These are phyloP conservation scores for Quercus parvula DNA, from an alignment of 306 rosid genomes.

Conservation along the genomic window DNA sequence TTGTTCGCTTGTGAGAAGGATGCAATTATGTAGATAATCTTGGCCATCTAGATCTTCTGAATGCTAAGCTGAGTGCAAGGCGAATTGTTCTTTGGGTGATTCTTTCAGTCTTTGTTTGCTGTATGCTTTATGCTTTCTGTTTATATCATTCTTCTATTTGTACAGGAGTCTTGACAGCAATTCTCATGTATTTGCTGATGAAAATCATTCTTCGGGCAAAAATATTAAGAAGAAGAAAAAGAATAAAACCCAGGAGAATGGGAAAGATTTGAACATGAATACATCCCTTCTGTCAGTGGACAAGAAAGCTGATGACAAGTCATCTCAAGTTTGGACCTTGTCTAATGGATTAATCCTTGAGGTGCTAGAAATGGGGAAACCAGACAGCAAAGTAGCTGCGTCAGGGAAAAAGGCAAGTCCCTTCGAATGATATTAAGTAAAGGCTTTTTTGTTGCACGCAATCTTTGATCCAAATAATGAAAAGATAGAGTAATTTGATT, in stretches of 20 bases:
- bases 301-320: constrained; percentile 21
- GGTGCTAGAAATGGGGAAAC: constrained; percentile 58
- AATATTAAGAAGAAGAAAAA: constrained; percentile 50
- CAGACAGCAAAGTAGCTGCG: constrained; percentile 62
- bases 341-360: constrained; percentile 56
- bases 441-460: neutral
- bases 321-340: constrained; percentile 47
- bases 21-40: neutral
- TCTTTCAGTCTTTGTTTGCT: neutral
- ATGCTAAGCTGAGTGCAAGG: neutral
- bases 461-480: neutral
- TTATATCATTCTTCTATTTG: neutral
- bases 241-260: constrained; percentile 39
- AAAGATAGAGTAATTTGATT: neutral
- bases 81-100: no score
- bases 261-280: constrained; percentile 30
- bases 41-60: neutral
- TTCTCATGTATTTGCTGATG: constrained; percentile 31
- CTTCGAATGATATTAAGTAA: neutral
- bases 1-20: neutral
- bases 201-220: constrained; percentile 35
- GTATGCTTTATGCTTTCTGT: neutral
- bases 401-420: constrained; percentile 61
- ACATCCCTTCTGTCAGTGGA: constrained; percentile 24
- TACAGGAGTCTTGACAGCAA: constrained; percentile 35